Evolutionary conservation across 257 asterid species (phyloP).

Genomic region (Solanum neorickii): DNA sequence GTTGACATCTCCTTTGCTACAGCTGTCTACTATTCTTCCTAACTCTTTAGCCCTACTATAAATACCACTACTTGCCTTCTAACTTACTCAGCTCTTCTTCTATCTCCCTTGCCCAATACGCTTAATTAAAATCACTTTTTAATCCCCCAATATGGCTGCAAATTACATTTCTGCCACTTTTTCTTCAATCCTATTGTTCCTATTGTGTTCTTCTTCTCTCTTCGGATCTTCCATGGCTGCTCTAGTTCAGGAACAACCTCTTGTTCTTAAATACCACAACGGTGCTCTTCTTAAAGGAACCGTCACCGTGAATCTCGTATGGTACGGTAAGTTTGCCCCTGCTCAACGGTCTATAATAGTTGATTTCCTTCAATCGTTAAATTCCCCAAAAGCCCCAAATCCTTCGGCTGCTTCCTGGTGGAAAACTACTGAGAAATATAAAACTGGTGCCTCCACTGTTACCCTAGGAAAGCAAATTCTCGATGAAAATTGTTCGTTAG

Average conservation of each 20-base stretch:
- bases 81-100: not conserved
- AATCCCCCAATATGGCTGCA: constrained; percentile 5
- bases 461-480: constrained; percentile 43
- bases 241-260: constrained; percentile 42
- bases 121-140: not conserved
- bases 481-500: constrained; percentile 40
- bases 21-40: constrained; percentile 13
- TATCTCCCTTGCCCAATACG: not conserved
- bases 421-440: constrained; percentile 29
- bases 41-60: not conserved
- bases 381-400: not conserved
- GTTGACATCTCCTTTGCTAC: constrained; percentile 19
- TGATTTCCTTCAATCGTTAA: constrained; percentile 49
- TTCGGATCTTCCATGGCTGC: constrained; percentile 25
- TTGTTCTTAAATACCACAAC: constrained; percentile 42
- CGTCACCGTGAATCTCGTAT: constrained; percentile 40
- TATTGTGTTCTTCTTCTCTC: constrained; percentile 6
- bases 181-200: not conserved
- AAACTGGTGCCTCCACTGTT: constrained; percentile 29
- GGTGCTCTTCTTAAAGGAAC: constrained; percentile 47
- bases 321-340: constrained; percentile 62
- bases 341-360: constrained; percentile 42
- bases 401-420: constrained; percentile 58
- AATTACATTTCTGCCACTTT: constrained; percentile 15
- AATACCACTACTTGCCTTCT: not conserved